phyloP scores from a whole-genome alignment of 2,329 filamentous ascomycete species.

The Fusarium robinianum region DNA sequence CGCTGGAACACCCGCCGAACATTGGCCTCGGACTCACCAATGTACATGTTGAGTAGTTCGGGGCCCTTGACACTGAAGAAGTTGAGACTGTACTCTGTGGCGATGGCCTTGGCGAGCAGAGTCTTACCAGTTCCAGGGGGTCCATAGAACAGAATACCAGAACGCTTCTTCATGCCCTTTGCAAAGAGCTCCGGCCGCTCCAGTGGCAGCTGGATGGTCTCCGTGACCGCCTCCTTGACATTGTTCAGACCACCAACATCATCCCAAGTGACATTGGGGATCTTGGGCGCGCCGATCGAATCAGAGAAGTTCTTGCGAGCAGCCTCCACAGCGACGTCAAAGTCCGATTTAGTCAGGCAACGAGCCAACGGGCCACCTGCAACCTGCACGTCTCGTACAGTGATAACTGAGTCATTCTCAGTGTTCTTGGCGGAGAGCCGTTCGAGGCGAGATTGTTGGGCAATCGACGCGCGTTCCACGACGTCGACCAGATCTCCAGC shows the following conservation, averaged over 20 bases:
- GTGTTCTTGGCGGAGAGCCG: constrained; percentile 61
- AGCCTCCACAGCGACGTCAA: constrained; percentile 91
- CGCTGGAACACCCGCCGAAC: constrained; percentile 87
- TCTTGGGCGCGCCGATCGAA: constrained; percentile 95
- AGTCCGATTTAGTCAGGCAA: constrained; percentile 80
- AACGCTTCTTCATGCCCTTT: constrained; percentile 97
- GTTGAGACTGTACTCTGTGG: constrained; percentile 90
- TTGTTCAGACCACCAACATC: constrained; percentile 92
- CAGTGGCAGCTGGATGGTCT: constrained; percentile 92
- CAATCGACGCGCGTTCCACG: constrained; percentile 83
- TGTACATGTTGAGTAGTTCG: constrained; percentile 93
- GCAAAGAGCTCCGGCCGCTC: constrained; percentile 92
- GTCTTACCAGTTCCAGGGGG: constrained; percentile 93
- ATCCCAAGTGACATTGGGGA: constrained; percentile 94
- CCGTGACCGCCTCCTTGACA: constrained; percentile 95
- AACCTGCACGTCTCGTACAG: constrained; percentile 81
- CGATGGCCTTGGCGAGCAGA: constrained; percentile 88
- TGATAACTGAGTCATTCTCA: constrained; percentile 52
- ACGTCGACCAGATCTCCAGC: constrained; percentile 94
- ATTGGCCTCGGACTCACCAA: constrained; percentile 91
- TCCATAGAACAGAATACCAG: constrained; percentile 89
- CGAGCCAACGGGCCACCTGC: constrained; percentile 80
- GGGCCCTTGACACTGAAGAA: constrained; percentile 95
- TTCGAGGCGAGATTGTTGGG: constrained; percentile 76
- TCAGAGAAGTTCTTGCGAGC: constrained; percentile 98